A percentile compares a stretch with the other conserved stretches of the same genome.
Conservation (phyloP, 2,329 filamentous ascomycete genomes). For the Ophiostoma sp. region DNA sequence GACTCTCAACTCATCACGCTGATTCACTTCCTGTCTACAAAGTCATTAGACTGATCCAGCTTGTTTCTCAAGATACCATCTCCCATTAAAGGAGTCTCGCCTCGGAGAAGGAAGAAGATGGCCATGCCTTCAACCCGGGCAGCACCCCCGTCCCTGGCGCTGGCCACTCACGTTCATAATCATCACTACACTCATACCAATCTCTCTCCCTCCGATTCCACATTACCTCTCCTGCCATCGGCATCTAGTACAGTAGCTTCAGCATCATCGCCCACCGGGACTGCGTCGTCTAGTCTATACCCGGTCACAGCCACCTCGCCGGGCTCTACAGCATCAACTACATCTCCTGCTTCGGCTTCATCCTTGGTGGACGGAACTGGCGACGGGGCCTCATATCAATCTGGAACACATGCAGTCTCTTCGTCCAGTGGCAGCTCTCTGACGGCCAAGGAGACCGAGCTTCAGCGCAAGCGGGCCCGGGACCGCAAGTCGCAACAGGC, state of each 20-base stretch:
- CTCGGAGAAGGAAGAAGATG: neutral
- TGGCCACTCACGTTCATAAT: neutral
- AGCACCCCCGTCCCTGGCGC: neutral
- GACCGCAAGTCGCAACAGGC: slow-evolving; percentile 34
- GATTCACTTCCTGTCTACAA: neutral
- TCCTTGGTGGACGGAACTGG: neutral
- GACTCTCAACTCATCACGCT: neutral
- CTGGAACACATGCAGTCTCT: neutral
- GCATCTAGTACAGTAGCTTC: neutral
- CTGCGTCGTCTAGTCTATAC: neutral
- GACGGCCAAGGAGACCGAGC: slow-evolving; percentile 27
- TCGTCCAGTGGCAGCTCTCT: neutral
- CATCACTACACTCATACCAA: neutral
- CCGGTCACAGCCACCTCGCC: neutral
- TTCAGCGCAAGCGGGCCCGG: slow-evolving; percentile 32
- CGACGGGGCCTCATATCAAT: neutral
- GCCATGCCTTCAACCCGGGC: neutral
- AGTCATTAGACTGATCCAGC: neutral
- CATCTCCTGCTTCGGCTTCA: neutral
- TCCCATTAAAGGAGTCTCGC: neutral
- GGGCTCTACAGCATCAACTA: neutral
- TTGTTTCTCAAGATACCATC: neutral
- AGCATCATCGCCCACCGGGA: neutral
- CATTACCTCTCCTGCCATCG: neutral
- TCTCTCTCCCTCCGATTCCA: neutral